phyloP scores from a whole-genome alignment of 345 rosid genomes.

The Corchorus capsularis region DNA sequence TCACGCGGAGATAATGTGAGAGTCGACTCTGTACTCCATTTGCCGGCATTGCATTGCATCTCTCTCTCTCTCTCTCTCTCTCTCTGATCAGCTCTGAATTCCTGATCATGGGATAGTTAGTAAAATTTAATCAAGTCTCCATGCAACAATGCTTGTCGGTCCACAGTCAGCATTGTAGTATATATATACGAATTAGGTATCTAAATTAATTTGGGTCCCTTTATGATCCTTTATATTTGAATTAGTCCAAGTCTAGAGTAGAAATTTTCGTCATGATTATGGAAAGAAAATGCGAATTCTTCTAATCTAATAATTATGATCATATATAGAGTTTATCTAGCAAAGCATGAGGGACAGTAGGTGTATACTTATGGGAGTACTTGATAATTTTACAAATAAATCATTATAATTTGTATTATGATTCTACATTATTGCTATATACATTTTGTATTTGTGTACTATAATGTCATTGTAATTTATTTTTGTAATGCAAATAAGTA shows the following conservation, averaged over 20 bases:
- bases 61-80: not conserved
- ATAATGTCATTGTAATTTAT: too few relatives aligned
- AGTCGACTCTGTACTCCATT: not conserved
- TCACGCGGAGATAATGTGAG: constrained; percentile 37
- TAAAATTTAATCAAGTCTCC: not conserved
- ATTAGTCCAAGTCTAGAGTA: not conserved
- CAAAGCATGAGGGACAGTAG: too few relatives aligned
- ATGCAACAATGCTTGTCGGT: not conserved
- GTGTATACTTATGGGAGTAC: too few relatives aligned
- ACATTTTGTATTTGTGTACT: too few relatives aligned
- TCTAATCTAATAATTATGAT: too few relatives aligned
- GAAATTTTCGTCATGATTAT: not conserved
- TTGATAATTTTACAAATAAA: too few relatives aligned
- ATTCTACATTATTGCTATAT: too few relatives aligned
- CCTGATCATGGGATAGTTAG: not conserved
- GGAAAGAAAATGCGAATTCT: not conserved
- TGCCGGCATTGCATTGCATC: not conserved
- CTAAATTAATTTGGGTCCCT: not conserved
- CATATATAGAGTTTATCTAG: too few relatives aligned
- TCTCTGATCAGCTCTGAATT: not conserved
- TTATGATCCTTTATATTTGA: not conserved
- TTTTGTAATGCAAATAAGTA: too few relatives aligned
- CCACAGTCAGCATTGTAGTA: not conserved
- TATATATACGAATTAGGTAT: not conserved
- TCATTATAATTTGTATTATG: too few relatives aligned